phyloP scores from a whole-genome alignment of 371 early-diverging fungal genomes.

The Smittium culicis region DNA sequence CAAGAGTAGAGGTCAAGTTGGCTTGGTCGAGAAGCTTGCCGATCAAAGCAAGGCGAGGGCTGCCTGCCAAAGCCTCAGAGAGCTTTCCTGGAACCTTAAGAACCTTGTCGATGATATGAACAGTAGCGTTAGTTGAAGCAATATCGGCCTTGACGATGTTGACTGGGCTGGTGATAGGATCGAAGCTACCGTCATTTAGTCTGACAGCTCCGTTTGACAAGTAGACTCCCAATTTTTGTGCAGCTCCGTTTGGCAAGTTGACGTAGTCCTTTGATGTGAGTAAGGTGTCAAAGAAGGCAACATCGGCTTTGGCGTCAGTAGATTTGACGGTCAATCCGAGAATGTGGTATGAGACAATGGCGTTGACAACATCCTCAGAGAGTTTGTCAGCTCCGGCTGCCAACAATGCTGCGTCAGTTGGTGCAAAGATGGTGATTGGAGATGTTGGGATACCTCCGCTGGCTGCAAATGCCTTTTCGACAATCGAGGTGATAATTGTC shows the following conservation, averaged over 20 bases:
- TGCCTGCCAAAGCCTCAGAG: not conserved
- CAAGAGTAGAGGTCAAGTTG: too few species aligned
- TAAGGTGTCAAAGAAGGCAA: not conserved
- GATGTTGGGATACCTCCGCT: too few species aligned
- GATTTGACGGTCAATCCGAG: not conserved
- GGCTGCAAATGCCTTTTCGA: too few species aligned
- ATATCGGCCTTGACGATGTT: slow-evolving; percentile 4
- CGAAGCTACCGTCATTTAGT: too few species aligned
- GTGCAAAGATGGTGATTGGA: slow-evolving; percentile 6
- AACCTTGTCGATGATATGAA: slow-evolving; percentile 7
- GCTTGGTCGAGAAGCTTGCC: too few species aligned
- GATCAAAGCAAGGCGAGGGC: not conserved
- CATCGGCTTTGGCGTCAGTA: too few species aligned
- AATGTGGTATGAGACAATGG: slow-evolving; percentile 2
- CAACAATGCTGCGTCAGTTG: not conserved
- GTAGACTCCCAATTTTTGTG: slow-evolving; percentile 3
- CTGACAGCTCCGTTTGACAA: too few species aligned
- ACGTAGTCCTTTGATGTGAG: not conserved
- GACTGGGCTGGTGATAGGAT: too few species aligned
- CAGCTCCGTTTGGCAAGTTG: not conserved
- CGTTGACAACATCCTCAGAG: not conserved
- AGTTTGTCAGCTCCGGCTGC: too few species aligned
- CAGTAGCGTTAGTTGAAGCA: not conserved
- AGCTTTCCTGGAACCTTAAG: not conserved
- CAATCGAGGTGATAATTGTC: too few species aligned